Conservation (phyloP, 2,329 filamentous ascomycete species). For the Paecilomyces dactylethromorphus region DNA sequence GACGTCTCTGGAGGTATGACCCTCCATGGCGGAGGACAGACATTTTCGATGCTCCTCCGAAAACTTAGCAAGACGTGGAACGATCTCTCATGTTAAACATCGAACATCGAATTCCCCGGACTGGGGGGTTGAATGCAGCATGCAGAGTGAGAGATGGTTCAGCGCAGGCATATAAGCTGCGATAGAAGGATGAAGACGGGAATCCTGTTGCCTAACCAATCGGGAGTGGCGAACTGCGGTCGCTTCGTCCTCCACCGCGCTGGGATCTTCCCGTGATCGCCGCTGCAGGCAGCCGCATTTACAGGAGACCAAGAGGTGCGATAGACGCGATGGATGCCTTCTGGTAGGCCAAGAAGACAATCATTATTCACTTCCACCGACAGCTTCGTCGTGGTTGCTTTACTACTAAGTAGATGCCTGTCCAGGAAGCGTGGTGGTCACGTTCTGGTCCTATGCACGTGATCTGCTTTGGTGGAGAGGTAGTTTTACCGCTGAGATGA, state of each 20-base stretch:
- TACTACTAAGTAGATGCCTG: too few relatives aligned
- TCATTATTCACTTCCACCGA: too few relatives aligned
- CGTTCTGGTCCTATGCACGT: too few relatives aligned
- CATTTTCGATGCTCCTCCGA: conserved; percentile 28
- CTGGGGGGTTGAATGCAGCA: background rate
- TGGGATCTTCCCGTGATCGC: background rate
- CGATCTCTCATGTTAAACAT: background rate
- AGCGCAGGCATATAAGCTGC: background rate
- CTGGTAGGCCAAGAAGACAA: background rate
- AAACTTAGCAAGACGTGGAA: background rate
- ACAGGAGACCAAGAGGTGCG: background rate
- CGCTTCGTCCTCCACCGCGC: background rate
- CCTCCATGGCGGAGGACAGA: conserved; percentile 41
- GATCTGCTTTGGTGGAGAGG: too few relatives aligned
- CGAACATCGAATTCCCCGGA: background rate
- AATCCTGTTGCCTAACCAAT: conserved; percentile 41
- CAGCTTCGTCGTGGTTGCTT: too few relatives aligned
- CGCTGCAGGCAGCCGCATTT: background rate
- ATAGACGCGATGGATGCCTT: background rate
- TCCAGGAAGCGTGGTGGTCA: too few relatives aligned
- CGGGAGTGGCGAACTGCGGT: conserved; percentile 14
- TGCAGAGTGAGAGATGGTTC: background rate
- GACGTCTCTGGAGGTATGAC: conserved; percentile 40
- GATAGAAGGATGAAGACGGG: conserved; percentile 14
- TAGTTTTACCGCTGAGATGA: too few relatives aligned